Evolutionary conservation across 345 rosid genomes (phyloP).

Genomic region (Raphanus sativus): DNA sequence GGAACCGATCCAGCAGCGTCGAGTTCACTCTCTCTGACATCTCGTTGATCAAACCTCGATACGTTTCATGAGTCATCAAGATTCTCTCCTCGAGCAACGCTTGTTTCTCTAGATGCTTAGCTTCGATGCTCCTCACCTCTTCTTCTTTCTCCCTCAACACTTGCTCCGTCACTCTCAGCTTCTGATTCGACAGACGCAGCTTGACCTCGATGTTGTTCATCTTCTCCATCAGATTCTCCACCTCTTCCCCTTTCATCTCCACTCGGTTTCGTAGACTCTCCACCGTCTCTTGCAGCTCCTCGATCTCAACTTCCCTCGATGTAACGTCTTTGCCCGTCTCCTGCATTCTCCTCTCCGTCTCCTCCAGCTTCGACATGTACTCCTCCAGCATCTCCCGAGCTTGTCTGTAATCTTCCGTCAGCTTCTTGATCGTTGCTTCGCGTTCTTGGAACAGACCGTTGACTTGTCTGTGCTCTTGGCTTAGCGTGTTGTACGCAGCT

Average conservation of each 20-base stretch:
- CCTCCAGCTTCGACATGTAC: slow-evolving; percentile 43
- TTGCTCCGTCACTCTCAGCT: slow-evolving; percentile 86
- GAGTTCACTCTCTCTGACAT: slow-evolving; percentile 44
- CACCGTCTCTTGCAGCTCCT: slow-evolving; percentile 52
- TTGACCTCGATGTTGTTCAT: slow-evolving; percentile 66
- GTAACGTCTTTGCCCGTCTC: slow-evolving; percentile 42
- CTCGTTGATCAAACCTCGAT: slow-evolving; percentile 47
- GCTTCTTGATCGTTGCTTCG: slow-evolving; percentile 41
- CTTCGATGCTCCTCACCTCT: slow-evolving; percentile 57
- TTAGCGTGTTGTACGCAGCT: slow-evolving; percentile 44
- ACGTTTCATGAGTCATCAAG: slow-evolving; percentile 41
- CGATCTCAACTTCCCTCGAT: slow-evolving; percentile 48
- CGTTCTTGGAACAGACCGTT: slow-evolving; percentile 43
- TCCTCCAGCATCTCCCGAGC: slow-evolving; percentile 48
- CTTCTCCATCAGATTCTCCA: slow-evolving; percentile 50
- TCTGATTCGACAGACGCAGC: slow-evolving; percentile 91
- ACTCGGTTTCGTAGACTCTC: slow-evolving; percentile 69
- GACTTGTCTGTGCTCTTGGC: slow-evolving; percentile 50
- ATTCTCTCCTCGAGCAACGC: slow-evolving; percentile 61
- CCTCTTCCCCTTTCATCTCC: slow-evolving; percentile 82
- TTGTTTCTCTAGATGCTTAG: slow-evolving; percentile 60
- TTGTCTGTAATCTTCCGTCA: slow-evolving; percentile 47
- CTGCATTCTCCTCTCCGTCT: slow-evolving; percentile 54
- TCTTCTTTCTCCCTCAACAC: slow-evolving; percentile 75
- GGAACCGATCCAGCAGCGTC: slow-evolving; percentile 42